Evolutionary conservation across 345 rosid species (phyloP).

Genomic region (Bruguiera gymnorhiza): DNA sequence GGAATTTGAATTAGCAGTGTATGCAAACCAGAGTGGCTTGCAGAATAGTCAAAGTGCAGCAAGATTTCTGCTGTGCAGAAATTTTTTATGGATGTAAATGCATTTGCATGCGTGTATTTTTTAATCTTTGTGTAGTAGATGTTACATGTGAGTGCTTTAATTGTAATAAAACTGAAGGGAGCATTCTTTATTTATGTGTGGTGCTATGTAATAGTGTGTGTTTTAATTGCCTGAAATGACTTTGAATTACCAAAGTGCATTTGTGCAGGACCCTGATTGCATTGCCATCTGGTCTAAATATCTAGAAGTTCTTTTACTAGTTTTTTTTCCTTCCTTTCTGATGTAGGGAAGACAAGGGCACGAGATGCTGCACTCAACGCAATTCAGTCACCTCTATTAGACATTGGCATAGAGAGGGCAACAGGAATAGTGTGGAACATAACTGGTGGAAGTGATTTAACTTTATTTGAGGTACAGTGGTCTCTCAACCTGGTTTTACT

Average conservation of each 20-base stretch:
- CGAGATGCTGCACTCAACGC: constrained; percentile 99
- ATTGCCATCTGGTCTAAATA: constrained; percentile 1
- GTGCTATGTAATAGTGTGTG: background rate
- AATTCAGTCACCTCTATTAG: constrained; percentile 90
- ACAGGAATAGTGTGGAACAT: constrained; percentile 99
- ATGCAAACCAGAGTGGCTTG: no score
- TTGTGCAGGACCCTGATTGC: constrained; percentile 1
- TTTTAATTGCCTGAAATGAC: constrained; percentile 4
- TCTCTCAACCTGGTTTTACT: background rate
- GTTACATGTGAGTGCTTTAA: no score
- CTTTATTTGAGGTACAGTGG: constrained; percentile 72
- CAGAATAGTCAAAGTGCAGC: no score
- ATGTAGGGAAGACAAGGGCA: constrained; percentile 83
- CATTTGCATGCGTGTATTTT: background rate
- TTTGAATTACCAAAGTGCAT: background rate
- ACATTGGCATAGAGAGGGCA: constrained; percentile 97
- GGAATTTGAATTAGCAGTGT: no score
- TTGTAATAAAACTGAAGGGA: no score
- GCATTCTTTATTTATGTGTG: background rate
- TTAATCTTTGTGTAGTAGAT: no score
- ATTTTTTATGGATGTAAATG: background rate
- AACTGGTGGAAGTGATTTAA: constrained; percentile 91
- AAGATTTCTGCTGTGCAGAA: background rate
- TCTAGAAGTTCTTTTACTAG: background rate
- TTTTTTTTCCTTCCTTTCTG: constrained; percentile 4